Percentiles rank a stretch among this genome's conserved stretches.
These are phyloP conservation scores for Pulveroboletus sp. DNA, from an alignment of 768 basidiomycete genomes.

Conservation along the genomic window DNA sequence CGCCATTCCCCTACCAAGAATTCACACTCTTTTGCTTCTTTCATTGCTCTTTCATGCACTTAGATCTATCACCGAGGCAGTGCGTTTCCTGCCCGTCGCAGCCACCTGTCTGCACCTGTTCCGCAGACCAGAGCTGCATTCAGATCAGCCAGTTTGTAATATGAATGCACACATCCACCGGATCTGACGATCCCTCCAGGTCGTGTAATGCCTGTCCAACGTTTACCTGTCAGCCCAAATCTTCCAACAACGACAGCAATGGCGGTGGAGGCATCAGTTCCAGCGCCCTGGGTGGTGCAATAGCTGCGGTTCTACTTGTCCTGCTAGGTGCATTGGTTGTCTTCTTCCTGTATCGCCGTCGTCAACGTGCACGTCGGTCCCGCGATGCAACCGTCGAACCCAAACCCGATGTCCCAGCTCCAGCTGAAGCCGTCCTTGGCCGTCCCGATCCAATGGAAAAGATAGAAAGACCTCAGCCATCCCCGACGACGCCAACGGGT, in stretches of 20 bases:
- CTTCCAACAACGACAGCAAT: slow-evolving; percentile 6
- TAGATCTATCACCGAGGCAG: slow-evolving; percentile 38
- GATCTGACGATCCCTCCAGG: slow-evolving; percentile 33
- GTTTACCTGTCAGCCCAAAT: slow-evolving; percentile 46
- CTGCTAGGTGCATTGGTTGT: slow-evolving; percentile 46
- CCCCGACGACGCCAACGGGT: slow-evolving; percentile 19
- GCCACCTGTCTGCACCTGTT: slow-evolving; percentile 50
- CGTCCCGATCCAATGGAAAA: slow-evolving; percentile 81
- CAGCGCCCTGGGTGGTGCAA: slow-evolving; percentile 70
- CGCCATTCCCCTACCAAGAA: slow-evolving; percentile 15
- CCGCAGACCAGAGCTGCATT: slow-evolving; percentile 51
- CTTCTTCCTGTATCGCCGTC: slow-evolving; percentile 65
- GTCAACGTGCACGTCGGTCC: slow-evolving; percentile 38
- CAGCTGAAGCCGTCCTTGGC: slow-evolving; percentile 73
- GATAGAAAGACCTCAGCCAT: slow-evolving; percentile 49
- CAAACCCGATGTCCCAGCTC: slow-evolving; percentile 61
- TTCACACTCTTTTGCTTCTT: slow-evolving; percentile 34
- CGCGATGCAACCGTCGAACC: slow-evolving; percentile 33
- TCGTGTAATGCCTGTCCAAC: slow-evolving; percentile 52
- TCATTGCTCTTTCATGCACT: slow-evolving; percentile 24
- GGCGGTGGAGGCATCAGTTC: slow-evolving; percentile 49
- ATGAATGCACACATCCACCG: neutral
- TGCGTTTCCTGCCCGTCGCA: slow-evolving; percentile 51
- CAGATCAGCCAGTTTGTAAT: slow-evolving; percentile 52
- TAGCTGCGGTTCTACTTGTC: slow-evolving; percentile 60